Evolutionary conservation across 495 filamentous ascomycete species (phyloP).

Genomic region (Lasiosphaeriaceae sp.): DNA sequence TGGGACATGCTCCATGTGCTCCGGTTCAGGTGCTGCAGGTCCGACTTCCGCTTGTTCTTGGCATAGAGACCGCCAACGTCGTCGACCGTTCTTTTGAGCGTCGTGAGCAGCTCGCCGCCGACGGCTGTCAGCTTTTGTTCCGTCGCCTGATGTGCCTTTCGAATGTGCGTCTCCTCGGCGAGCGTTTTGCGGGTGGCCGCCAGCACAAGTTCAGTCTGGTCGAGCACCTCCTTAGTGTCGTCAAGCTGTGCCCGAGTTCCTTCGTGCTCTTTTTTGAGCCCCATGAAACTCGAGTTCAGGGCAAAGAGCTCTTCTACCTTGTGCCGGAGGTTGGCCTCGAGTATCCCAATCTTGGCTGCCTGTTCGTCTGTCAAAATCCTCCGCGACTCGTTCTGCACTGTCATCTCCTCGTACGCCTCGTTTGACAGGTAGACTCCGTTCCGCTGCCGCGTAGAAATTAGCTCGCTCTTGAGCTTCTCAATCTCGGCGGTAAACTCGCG

Average conservation of each 20-base stretch:
- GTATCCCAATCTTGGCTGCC: slow-evolving; percentile 82
- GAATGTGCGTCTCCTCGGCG: slow-evolving; percentile 72
- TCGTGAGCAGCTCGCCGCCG: slow-evolving; percentile 70
- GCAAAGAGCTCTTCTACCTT: slow-evolving; percentile 88
- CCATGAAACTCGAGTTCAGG: slow-evolving; percentile 78
- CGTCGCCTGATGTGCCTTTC: slow-evolving; percentile 81
- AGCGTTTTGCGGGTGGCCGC: slow-evolving; percentile 69
- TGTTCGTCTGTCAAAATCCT: slow-evolving; percentile 90
- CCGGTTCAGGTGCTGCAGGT: slow-evolving; percentile 76
- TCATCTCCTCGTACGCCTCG: slow-evolving; percentile 81
- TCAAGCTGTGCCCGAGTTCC: slow-evolving; percentile 64
- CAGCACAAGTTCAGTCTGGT: slow-evolving; percentile 81
- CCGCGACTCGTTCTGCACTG: slow-evolving; percentile 86
- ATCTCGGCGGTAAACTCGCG: slow-evolving; percentile 91
- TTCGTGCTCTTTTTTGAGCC: slow-evolving; percentile 82
- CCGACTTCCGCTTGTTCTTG: slow-evolving; percentile 76
- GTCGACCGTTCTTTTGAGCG: slow-evolving; percentile 66
- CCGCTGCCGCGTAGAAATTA: slow-evolving; percentile 87
- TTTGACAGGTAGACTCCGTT: slow-evolving; percentile 91
- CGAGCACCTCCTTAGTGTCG: slow-evolving; percentile 73
- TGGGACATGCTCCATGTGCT: slow-evolving; percentile 74
- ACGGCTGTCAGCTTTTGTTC: slow-evolving; percentile 70
- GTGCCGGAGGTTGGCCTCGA: slow-evolving; percentile 83
- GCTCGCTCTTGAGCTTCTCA: slow-evolving; percentile 86
- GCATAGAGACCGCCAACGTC: slow-evolving; percentile 78